phyloP scores from a whole-genome alignment of 2,329 filamentous ascomycete genomes.

The Pyricularia pennisetigena region DNA sequence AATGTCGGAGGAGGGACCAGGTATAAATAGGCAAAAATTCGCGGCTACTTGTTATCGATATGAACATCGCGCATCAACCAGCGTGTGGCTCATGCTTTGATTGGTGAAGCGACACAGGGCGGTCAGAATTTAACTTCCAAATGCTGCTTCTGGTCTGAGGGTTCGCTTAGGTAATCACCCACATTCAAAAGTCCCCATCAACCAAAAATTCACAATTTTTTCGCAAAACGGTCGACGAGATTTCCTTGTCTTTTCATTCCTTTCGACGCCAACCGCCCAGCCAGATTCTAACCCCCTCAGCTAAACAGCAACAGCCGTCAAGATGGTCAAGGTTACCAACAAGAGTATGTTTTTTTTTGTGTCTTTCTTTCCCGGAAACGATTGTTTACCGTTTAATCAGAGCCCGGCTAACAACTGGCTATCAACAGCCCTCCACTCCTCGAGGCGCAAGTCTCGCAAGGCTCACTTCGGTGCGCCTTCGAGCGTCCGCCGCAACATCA shows the following conservation, averaged over 20 bases:
- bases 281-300: background rate
- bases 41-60: background rate
- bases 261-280: background rate
- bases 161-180: background rate
- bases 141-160: background rate
- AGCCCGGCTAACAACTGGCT: constrained; percentile 11
- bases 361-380: background rate
- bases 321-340: constrained; percentile 11
- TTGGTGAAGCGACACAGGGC: background rate
- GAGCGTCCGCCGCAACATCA: constrained; percentile 88
- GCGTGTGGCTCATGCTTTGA: background rate
- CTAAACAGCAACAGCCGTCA: constrained; percentile 5
- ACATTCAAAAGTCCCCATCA: background rate
- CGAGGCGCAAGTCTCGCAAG: constrained; percentile 97
- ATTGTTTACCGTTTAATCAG: background rate
- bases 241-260: background rate
- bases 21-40: background rate
- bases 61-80: background rate
- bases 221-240: background rate
- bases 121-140: background rate
- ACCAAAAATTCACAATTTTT: background rate
- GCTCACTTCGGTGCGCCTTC: constrained; percentile 95
- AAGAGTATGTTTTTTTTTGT: constrained; percentile 10
- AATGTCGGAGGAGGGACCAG: background rate
- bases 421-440: constrained; percentile 56